These are phyloP conservation scores for Arxiozyma slooffiae DNA, from an alignment of 1,139 yeast genomes.

Conservation along the genomic window DNA sequence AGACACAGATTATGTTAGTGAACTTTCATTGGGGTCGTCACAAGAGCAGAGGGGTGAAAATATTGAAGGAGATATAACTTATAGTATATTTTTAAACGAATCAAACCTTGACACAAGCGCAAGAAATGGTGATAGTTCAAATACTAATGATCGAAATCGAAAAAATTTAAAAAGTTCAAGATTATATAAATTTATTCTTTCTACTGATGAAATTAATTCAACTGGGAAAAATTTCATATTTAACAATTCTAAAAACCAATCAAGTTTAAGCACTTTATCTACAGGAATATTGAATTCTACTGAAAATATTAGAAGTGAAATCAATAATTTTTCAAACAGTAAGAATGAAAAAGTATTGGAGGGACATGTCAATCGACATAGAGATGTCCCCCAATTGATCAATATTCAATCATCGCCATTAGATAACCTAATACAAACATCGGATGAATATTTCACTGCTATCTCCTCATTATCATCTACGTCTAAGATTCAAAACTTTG, in stretches of 20 bases:
- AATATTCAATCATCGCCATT: background rate
- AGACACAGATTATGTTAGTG: background rate
- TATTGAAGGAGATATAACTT: background rate
- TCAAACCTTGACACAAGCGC: background rate
- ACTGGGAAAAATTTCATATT: background rate
- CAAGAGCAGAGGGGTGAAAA: background rate
- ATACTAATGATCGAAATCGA: background rate
- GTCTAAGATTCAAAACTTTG: background rate
- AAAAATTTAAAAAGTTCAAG: background rate
- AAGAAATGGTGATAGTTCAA: background rate
- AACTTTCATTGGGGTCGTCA: background rate
- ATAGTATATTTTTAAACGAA: constrained; percentile 2
- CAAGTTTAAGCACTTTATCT: constrained; percentile 3
- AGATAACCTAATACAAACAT: constrained; percentile 1
- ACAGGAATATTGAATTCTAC: constrained; percentile 1
- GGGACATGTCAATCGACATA: background rate
- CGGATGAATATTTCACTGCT: constrained; percentile 2
- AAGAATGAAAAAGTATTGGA: background rate
- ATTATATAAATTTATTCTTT: constrained; percentile 1
- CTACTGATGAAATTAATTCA: background rate
- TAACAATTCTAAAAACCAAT: background rate
- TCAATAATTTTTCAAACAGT: background rate
- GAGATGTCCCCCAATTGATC: background rate
- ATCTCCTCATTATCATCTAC: background rate
- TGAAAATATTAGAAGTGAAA: background rate